Conservation (phyloP, 345 rosid species). For the Murraya koenigii region DNA sequence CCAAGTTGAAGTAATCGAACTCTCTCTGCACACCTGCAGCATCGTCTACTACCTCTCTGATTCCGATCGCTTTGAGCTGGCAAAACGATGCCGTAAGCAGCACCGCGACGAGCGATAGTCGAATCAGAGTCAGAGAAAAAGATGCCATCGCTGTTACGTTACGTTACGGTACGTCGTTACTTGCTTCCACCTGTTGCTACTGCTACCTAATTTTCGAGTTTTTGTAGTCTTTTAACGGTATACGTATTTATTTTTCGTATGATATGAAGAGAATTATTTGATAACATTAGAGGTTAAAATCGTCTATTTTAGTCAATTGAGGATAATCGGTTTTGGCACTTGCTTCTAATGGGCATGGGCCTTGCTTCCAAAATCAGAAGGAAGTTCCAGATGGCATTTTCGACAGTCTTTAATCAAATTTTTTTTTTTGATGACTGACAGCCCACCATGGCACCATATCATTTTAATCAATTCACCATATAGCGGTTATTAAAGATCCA, state of each 20-base stretch:
- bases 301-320: neutral
- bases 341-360: neutral
- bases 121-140: slow-evolving; percentile 23
- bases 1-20: slow-evolving; percentile 84
- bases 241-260: neutral
- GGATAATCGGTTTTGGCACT: neutral
- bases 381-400: neutral
- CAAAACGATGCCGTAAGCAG: neutral
- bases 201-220: neutral
- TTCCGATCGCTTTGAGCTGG: neutral
- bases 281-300: neutral
- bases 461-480: no score
- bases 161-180: no score
- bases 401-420: neutral
- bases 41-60: slow-evolving; percentile 7
- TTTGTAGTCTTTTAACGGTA: neutral
- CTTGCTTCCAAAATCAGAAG: neutral
- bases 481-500: no score
- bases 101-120: neutral
- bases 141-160: slow-evolving; percentile 21
- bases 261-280: neutral
- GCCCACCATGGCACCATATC: no score
- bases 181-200: neutral
- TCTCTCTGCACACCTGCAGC: slow-evolving; percentile 46
- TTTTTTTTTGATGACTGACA: no score